Evolutionary conservation across 129 eudicot genomes (phyloP).

Genomic region (Flaveria bidentis): DNA sequence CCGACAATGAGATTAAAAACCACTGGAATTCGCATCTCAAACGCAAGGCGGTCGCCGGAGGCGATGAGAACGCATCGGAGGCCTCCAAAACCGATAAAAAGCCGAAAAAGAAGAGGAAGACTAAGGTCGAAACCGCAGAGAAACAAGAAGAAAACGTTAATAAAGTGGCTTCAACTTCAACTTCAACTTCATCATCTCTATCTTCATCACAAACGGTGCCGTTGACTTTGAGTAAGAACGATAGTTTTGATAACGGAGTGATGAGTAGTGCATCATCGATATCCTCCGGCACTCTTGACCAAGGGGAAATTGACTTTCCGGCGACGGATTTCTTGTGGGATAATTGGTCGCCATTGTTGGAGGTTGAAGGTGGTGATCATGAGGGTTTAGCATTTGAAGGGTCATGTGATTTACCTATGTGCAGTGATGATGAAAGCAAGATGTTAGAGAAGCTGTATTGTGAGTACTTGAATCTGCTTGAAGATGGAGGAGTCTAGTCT

Average conservation of each 20-base stretch:
- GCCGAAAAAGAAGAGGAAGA: slow-evolving; percentile 13
- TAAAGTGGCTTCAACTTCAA: neutral
- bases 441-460: slow-evolving; percentile 27
- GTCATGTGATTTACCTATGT: slow-evolving; percentile 6
- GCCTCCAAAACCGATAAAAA: slow-evolving; percentile 11
- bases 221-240: slow-evolving; percentile 4
- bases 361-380: slow-evolving; percentile 17
- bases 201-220: slow-evolving; percentile 11
- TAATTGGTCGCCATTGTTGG: slow-evolving; percentile 21
- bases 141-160: neutral
- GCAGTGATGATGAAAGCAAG: slow-evolving; percentile 13
- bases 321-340: slow-evolving; percentile 4
- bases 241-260: slow-evolving; percentile 3
- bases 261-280: slow-evolving; percentile 25
- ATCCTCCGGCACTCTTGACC: neutral
- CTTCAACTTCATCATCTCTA: slow-evolving; percentile 19
- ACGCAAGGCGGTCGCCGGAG: slow-evolving; percentile 18
- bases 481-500: slow-evolving; percentile 5
- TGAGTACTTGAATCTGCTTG: slow-evolving; percentile 26
- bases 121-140: neutral
- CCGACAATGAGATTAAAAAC: slow-evolving; percentile 48
- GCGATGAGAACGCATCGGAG: neutral
- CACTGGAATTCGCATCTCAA: slow-evolving; percentile 51
- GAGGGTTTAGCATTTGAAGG: neutral
- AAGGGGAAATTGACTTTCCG: neutral